Base-by-base conservation (phyloP, 2,329 filamentous ascomycete species). In the Fusarium illudens region DNA sequence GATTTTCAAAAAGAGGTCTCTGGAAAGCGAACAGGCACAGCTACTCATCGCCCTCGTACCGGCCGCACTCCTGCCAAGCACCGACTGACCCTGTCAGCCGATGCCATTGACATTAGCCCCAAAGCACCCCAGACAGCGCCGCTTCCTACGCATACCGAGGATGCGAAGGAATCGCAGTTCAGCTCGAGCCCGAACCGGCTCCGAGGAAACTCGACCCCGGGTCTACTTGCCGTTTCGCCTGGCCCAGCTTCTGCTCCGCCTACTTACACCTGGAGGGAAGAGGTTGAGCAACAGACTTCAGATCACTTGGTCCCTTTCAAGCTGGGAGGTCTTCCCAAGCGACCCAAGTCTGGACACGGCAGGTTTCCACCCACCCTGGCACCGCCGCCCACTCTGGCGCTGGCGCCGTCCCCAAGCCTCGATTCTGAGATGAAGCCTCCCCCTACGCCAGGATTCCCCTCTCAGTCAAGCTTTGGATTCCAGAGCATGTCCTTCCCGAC, bases 1-100 rank as follows among this genome's bases (percentile, higher is more conserved):
- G 92, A 95, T 74, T 95, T 94, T 75, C 88, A 90, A 70, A 90
- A 90, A 73, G 83, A 89, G 50, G 77, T 90, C 4, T 79, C 84
- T 2, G 85, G 83, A 73, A 87, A 82, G 76, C 85, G 80, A 67
- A 64, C 79, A 2, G 77, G 81, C 15, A 79, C 78, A 27, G 81
- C 85, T 65, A 78, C 86, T 69, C 76, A 85, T 73, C 80, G 84
- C 77, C 82, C 79, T 25, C 81, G 83, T 33, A 79, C 79, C 19
- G 86, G 84, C 48, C 81, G 86, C 62, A 88, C 86, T 62, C 84
- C 87, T 8, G 85, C 84, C 0, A 89, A 88, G 76, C 88, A 90
- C 75, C 82, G 87, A 19, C 77, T 86, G 37, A 88, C 87, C 0
- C 77, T 89, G 17, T 90, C 88, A 11, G 87, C 83, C 1, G 86